These are phyloP conservation scores for Emergomyces africanus DNA, from an alignment of 2,329 filamentous ascomycete species.

Conservation along the genomic window DNA sequence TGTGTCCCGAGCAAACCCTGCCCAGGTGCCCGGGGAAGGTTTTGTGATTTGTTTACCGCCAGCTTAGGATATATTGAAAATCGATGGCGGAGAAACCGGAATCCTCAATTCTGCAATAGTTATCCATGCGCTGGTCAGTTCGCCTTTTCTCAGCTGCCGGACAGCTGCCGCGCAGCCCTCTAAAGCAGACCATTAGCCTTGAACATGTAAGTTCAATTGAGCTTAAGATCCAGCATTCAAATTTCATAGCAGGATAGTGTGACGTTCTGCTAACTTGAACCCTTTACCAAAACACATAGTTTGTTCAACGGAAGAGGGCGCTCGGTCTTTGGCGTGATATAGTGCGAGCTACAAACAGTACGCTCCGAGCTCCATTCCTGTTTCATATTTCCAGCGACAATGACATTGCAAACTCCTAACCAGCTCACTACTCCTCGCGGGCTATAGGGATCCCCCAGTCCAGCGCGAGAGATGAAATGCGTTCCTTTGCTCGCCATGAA, in stretches of 20 bases:
- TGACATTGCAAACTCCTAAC: neutral
- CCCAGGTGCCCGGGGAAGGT: neutral
- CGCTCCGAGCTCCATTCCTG: conserved; percentile 1
- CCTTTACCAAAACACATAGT: conserved; percentile 14
- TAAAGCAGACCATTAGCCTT: conserved; percentile 24
- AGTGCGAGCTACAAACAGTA: conserved; percentile 28
- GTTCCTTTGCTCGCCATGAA: conserved; percentile 31
- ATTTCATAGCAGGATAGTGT: neutral
- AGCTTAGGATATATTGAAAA: neutral
- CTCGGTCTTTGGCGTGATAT: conserved; percentile 33
- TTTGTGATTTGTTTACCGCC: neutral
- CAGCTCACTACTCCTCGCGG: neutral
- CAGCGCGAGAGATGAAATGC: conserved; percentile 28
- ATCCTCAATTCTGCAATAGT: neutral
- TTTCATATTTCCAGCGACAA: neutral
- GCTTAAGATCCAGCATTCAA: neutral
- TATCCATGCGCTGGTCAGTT: conserved; percentile 19
- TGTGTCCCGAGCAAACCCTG: too few species aligned
- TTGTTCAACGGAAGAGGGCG: conserved; percentile 31
- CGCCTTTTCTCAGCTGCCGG: conserved; percentile 18
- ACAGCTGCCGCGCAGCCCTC: conserved; percentile 19
- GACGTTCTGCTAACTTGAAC: neutral
- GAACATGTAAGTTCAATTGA: conserved; percentile 24
- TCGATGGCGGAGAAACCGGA: neutral
- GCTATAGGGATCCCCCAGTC: conserved; percentile 27